Evolutionary conservation across 495 filamentous ascomycete genomes (phyloP).

Genomic region (Talaromyces ruber): DNA sequence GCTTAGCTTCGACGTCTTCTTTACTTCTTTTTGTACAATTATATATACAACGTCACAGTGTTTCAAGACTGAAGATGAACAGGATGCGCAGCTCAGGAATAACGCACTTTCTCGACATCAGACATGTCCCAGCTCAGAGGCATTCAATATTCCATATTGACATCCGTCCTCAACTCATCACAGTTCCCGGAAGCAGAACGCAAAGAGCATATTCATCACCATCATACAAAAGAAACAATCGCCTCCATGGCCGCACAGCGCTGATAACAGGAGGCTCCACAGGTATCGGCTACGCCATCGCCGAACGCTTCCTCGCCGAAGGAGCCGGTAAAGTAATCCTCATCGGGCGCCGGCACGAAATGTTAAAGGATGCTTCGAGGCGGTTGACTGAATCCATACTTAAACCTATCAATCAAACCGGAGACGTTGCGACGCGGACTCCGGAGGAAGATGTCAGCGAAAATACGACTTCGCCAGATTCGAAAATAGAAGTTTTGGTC

Average conservation of each 20-base stretch:
- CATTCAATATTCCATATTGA: background rate
- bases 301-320: constrained; percentile 53
- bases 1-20: background rate
- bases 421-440: constrained; percentile 13
- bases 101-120: background rate
- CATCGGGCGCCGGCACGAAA: constrained; percentile 33
- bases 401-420: background rate
- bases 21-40: too few relatives aligned
- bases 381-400: constrained; percentile 8
- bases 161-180: background rate
- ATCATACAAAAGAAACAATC: background rate
- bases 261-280: constrained; percentile 57
- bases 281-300: constrained; percentile 62
- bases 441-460: constrained; percentile 10
- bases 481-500: constrained; percentile 17
- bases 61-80: background rate
- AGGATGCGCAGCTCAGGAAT: background rate
- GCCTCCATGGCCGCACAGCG: constrained; percentile 35
- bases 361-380: constrained; percentile 29
- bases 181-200: background rate
- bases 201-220: background rate
- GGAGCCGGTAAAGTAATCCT: constrained; percentile 49
- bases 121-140: background rate
- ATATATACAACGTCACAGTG: background rate
- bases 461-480: constrained; percentile 7